phyloP scores from a whole-genome alignment of 176 grass and related monocot genomes.

The Oryza coarctata region DNA sequence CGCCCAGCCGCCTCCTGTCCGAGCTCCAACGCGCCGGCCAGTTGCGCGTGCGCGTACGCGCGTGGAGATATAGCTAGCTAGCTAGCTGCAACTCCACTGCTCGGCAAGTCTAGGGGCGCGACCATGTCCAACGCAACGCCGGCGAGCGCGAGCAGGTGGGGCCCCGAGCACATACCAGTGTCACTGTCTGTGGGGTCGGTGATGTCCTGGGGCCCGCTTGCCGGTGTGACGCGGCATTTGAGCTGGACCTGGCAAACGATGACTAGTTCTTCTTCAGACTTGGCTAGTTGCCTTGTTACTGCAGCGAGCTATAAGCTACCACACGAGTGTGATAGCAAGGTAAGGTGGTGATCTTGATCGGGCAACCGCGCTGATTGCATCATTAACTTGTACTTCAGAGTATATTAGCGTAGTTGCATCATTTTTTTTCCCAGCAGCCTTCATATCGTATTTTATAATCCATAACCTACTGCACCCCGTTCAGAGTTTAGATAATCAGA shows the following conservation, averaged over 20 bases:
- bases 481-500: constrained; percentile 21
- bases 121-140: constrained; percentile 9
- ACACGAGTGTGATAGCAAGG: not conserved
- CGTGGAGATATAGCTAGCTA: not conserved
- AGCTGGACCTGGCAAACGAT: constrained; percentile 1
- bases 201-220: not conserved
- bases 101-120: not conserved
- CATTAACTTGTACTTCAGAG: not conserved
- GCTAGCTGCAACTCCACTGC: no score
- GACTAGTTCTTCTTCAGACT: not conserved
- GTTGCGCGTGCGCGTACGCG: not conserved
- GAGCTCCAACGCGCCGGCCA: not conserved
- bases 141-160: not conserved
- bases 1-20: not conserved
- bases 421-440: not conserved
- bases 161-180: not conserved
- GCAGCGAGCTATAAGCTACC: not conserved
- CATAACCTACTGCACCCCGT: not conserved
- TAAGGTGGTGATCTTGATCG: not conserved
- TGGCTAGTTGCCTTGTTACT: not conserved
- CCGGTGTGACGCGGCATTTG: not conserved
- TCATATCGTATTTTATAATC: not conserved
- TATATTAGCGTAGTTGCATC: not conserved
- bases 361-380: not conserved
- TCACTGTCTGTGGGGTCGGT: not conserved